phyloP scores from a whole-genome alignment of 257 asterid genomes.

The Solanum virginianum region DNA sequence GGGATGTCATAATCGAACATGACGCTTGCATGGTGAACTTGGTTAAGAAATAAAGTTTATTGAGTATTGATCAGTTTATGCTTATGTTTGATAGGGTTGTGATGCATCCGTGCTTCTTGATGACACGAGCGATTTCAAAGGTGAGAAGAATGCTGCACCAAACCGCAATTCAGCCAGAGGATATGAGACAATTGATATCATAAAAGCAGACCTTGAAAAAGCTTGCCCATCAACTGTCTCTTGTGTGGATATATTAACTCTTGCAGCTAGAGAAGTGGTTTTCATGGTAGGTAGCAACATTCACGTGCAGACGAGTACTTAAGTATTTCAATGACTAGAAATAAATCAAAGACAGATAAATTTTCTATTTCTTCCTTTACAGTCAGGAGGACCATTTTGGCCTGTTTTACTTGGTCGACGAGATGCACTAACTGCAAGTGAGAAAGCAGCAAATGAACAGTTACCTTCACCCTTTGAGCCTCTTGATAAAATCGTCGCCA shows the following conservation, averaged over 20 bases:
- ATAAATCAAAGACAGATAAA: not conserved
- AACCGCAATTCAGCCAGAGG: conserved; percentile 60
- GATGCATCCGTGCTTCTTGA: conserved; percentile 74
- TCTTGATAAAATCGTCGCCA: conserved; percentile 30
- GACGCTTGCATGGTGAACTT: no score
- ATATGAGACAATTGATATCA: conserved; percentile 45
- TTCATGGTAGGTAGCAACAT: conserved; percentile 18
- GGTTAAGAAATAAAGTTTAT: no score
- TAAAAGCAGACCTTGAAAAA: conserved; percentile 51
- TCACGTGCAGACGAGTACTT: not conserved
- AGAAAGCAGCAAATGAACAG: conserved; percentile 55
- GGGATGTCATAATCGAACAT: no score
- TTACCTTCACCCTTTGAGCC: conserved; percentile 73
- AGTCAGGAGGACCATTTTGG: conserved; percentile 57
- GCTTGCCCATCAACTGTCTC: conserved; percentile 45
- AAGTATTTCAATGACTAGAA: not conserved
- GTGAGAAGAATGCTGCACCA: conserved; percentile 60
- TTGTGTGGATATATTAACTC: conserved; percentile 32
- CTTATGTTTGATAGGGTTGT: conserved; percentile 38
- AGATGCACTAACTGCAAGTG: conserved; percentile 32
- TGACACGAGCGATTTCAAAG: conserved; percentile 44
- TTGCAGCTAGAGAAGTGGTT: conserved; percentile 68
- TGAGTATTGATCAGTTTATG: not conserved
- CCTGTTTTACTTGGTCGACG: conserved; percentile 23
- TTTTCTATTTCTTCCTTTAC: not conserved